Conservation (phyloP, 179 eudicot species). For the Heliamphora pulchella region DNA sequence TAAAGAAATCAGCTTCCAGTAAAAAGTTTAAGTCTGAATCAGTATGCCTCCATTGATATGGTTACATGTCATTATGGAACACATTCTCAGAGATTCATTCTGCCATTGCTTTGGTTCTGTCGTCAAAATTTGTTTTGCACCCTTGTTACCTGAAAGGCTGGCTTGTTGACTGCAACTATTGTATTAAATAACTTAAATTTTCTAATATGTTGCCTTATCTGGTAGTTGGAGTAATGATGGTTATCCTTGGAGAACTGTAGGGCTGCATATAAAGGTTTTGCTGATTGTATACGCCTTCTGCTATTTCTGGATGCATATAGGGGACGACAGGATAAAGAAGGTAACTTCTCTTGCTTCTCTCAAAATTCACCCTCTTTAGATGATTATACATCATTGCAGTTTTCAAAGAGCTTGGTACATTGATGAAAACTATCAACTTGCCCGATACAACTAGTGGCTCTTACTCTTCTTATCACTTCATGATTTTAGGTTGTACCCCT, state of each 20-base stretch:
- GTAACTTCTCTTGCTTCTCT: conserved; percentile 29
- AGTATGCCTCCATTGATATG: neutral
- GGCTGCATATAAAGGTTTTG: conserved; percentile 99
- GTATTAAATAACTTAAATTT: neutral
- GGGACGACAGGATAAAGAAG: conserved; percentile 94
- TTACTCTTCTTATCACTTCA: conserved; percentile 9
- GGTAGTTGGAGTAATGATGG: conserved; percentile 8
- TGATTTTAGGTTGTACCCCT: conserved; percentile 82
- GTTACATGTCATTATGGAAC: neutral
- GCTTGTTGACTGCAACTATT: neutral
- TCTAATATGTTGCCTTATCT: neutral
- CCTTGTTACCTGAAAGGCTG: neutral
- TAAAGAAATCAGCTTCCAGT: neutral
- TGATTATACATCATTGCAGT: neutral
- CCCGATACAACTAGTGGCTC: neutral
- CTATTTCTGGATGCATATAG: conserved; percentile 90
- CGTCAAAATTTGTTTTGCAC: neutral
- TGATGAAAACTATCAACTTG: neutral
- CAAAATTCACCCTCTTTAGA: neutral
- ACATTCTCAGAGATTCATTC: neutral
- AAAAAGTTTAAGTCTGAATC: neutral
- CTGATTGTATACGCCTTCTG: conserved; percentile 94
- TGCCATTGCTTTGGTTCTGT: neutral
- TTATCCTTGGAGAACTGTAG: conserved; percentile 37
- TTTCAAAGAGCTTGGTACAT: neutral